Evolutionary conservation across 306 rosid species (phyloP), one percentile per base, ranked within the genome.

Genomic region (Medicago lupulina): DNA sequence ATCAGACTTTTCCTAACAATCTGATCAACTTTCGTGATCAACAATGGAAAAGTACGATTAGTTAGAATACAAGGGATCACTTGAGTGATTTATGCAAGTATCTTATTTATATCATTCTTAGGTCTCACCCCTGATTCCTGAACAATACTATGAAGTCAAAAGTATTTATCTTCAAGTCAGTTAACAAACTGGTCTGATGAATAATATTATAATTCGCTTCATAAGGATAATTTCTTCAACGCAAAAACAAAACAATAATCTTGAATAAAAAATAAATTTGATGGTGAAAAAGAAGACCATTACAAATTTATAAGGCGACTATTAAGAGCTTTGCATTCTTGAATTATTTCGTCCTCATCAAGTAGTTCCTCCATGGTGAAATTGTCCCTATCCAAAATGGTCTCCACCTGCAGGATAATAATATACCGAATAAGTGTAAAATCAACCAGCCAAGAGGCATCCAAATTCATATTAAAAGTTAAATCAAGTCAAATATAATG

Each of bases 301-400:
- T 96, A 96, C 99, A 90, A 96, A 85, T 90, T 90, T 83, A 96
- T 92, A 78, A 96, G 99, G 83, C 99, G 98, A 14, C 97, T 76
- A 66, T 96, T 96, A 66, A 89, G 96, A 73, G 97, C 92, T 89
- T 96, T 96, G 96, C 99, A 96, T 78, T 96, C 99, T 82, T 96
- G 99, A 79, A 96, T 96, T 58, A 91, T 92, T 84, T 96, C 99
- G 78, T 96, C 99, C 83, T 96, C 99, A 38, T 96, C 99, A 71
- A 96, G 95, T 76, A 96, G 90, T 67, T 96, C 99, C 71, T 96
- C 99, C 86, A 96, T 82, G 10, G 97, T 85, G 77, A 84, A 96
- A 82, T 85, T 88, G 3, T 92, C 99, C 88, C 79, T 92, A 74
- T 96, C 99, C 92, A 96, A 87, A 79, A 96, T 88, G 34, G 98